A percentile compares a stretch with the other conserved stretches of the same genome.
Conservation (phyloP, 2,329 filamentous ascomycete genomes). For the Onygena corvina region DNA sequence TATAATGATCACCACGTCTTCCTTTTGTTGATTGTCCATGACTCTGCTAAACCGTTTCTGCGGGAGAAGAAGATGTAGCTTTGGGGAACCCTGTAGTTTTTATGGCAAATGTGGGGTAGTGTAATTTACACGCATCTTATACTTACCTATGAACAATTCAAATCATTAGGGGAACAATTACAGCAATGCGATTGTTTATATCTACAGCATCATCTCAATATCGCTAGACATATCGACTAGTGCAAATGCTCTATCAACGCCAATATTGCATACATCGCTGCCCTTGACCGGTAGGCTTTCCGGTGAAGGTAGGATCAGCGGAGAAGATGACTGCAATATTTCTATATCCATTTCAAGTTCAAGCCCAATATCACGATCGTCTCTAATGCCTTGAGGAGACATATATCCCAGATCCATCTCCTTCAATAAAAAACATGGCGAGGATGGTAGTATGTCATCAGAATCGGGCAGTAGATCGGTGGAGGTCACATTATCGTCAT, state of each 20-base stretch:
- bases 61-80: too few relatives aligned
- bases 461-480: background rate
- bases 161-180: too few relatives aligned
- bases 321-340: constrained; percentile 4
- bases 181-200: background rate
- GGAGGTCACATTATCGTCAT: too few relatives aligned
- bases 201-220: background rate
- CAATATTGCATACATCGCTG: background rate
- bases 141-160: too few relatives aligned
- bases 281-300: background rate
- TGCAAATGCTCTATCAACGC: too few relatives aligned
- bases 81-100: too few relatives aligned
- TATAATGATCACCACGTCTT: background rate
- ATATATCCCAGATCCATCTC: background rate
- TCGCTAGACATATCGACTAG: background rate
- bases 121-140: too few relatives aligned
- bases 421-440: background rate
- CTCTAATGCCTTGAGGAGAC: background rate
- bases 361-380: background rate
- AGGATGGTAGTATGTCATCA: background rate
- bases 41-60: too few relatives aligned
- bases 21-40: background rate
- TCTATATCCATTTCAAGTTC: background rate
- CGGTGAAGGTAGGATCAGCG: background rate
- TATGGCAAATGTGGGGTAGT: too few relatives aligned